These are phyloP conservation scores for Rhynchosporium agropyri DNA, from an alignment of 2,329 filamentous ascomycete species.

Conservation along the genomic window DNA sequence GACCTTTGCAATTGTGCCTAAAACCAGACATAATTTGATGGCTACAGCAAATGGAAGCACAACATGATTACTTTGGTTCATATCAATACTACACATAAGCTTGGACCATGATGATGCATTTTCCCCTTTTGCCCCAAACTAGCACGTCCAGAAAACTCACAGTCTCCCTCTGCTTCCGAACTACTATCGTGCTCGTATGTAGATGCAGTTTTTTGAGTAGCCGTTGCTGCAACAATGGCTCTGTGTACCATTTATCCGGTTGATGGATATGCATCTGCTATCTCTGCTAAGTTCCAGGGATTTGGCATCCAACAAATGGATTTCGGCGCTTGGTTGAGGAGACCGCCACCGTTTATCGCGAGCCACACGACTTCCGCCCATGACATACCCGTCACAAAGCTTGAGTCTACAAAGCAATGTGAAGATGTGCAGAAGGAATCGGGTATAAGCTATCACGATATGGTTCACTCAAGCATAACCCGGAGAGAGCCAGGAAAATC, in stretches of 20 bases:
- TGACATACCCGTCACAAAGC: not conserved
- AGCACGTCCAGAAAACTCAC: too few species aligned
- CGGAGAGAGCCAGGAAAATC: not conserved
- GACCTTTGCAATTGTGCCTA: not conserved
- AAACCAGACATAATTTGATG: not conserved
- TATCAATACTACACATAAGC: too few species aligned
- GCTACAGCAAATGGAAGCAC: not conserved
- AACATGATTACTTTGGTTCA: too few species aligned
- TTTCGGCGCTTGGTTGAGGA: slow-evolving; percentile 2
- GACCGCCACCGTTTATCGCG: slow-evolving; percentile 2
- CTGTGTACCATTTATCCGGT: not conserved
- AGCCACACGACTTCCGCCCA: not conserved
- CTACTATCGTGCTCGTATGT: too few species aligned
- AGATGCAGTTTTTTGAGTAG: too few species aligned
- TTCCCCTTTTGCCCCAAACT: too few species aligned
- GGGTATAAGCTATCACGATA: not conserved
- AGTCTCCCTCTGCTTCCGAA: too few species aligned
- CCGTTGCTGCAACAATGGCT: not conserved
- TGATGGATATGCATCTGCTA: not conserved
- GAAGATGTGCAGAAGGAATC: not conserved
- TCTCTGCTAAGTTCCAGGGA: not conserved
- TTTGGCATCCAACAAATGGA: slow-evolving; percentile 3
- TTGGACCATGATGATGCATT: too few species aligned
- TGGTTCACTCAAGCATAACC: not conserved
- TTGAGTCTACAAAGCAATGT: not conserved